phyloP scores from a whole-genome alignment of 805 yeast species.

The Torulaspora franciscae region DNA sequence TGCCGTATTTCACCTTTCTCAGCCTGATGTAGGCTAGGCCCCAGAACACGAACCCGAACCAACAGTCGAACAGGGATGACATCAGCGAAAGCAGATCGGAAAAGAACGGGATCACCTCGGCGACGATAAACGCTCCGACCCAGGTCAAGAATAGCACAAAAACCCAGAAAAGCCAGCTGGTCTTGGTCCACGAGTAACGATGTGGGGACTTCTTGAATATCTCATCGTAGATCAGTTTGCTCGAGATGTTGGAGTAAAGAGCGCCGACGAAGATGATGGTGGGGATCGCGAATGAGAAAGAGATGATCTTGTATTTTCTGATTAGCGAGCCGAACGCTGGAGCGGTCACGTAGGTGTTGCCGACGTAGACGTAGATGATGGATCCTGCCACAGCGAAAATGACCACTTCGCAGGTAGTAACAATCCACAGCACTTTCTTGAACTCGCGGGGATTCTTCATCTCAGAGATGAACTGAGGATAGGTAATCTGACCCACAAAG shows the following conservation, averaged over 20 bases:
- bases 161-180: constrained; percentile 53
- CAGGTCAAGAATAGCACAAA: constrained; percentile 42
- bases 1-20: constrained; percentile 35
- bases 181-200: constrained; percentile 43
- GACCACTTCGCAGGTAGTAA: constrained; percentile 47
- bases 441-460: constrained; percentile 56
- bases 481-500: constrained; percentile 60
- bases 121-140: constrained; percentile 53
- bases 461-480: constrained; percentile 57
- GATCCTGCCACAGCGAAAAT: constrained; percentile 53
- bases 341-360: constrained; percentile 49
- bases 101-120: constrained; percentile 63
- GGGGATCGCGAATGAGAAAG: constrained; percentile 59
- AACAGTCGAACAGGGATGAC: constrained; percentile 60
- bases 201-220: constrained; percentile 44
- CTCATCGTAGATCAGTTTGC: constrained; percentile 47
- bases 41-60: constrained; percentile 65
- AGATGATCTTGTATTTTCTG: constrained; percentile 45
- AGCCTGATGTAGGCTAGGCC: constrained; percentile 51
- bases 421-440: constrained; percentile 50
- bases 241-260: constrained; percentile 49
- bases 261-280: constrained; percentile 54
- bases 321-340: constrained; percentile 55
- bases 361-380: constrained; percentile 54
- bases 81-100: constrained; percentile 52